Base-by-base conservation (phyloP, 306 rosid genomes). In the Sphenostylis stenocarpa region DNA sequence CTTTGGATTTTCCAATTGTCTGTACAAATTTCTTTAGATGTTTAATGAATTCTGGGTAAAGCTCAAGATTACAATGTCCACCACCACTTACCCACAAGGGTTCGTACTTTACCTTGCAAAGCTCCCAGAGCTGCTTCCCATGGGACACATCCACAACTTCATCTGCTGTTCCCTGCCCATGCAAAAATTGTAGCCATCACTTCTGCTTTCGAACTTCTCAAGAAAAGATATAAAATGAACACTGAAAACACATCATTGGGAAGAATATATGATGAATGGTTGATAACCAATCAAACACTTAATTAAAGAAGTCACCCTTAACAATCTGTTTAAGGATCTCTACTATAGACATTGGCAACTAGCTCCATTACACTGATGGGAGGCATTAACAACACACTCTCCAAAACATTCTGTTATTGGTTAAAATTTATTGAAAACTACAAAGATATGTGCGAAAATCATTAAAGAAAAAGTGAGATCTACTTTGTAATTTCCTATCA, bases 21-120 rank as follows among this genome's bases (percentile, higher is more conserved):
- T 88, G 97, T 87, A 94, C 97, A 86, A 87, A 94, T 87, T 91
- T 94, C 96, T 94, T 91, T 71, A 92, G 92, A 44, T 94, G 96
- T 87, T 84, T 94, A 71, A 94, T 90, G 86, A 91, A 94, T 71
- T 91, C 96, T 29, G 93, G 91, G 89, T 89, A 94, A 44, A 91
- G 91, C 91, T 94, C 98, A 51, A 94, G 97, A 83, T 94, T 94
- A 85, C 88, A 77, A 71, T 91, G 98, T 19, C 98, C 96, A 62
- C 97, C 98, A 76, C 97, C 96, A 83, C 88, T 91, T 82, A 94
- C 75, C 98, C 98, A 94, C 16, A 94, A 82, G 17, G 98, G 96
- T 68, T 94, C 98, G 23, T 86, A 90, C 80, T 91, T 94, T 78
- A 84, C 91, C 82, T 90, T 90, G 84, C 93, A 84, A 78, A 91